Evolutionary conservation across 495 filamentous ascomycete genomes (phyloP).

Genomic region (Hypomontagnella submonticulosa): DNA sequence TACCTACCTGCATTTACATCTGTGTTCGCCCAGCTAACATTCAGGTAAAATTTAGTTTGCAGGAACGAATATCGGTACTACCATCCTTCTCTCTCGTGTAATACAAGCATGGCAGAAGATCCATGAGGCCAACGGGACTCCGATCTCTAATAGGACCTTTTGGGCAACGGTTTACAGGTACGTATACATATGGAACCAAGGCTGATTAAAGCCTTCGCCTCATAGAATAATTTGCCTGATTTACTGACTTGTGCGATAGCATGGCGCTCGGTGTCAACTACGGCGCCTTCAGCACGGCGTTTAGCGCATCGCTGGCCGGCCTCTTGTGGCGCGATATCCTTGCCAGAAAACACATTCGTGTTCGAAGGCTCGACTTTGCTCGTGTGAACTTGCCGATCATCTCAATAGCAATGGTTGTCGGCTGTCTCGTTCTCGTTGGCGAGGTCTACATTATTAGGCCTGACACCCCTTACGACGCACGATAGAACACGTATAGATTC

Average conservation of each 20-base stretch:
- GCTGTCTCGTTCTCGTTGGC: constrained; percentile 66
- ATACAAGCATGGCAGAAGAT: constrained; percentile 71
- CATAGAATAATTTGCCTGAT: not conserved
- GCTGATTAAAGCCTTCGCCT: not conserved
- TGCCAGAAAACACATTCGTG: constrained; percentile 68
- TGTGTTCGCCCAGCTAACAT: constrained; percentile 22
- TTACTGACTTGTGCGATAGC: constrained; percentile 42
- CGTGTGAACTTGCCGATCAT: constrained; percentile 74
- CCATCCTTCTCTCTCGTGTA: constrained; percentile 72
- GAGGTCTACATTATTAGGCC: constrained; percentile 66
- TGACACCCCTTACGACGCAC: constrained; percentile 33
- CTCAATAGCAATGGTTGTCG: constrained; percentile 71
- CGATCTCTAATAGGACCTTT: constrained; percentile 67
- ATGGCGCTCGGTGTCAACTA: constrained; percentile 77
- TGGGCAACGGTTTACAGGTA: constrained; percentile 70
- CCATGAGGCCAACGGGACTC: constrained; percentile 53
- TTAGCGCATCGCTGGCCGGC: constrained; percentile 73
- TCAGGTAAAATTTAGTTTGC: constrained; percentile 61
- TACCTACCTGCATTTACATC: constrained; percentile 7
- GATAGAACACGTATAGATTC: constrained; percentile 23
- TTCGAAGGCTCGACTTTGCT: constrained; percentile 68
- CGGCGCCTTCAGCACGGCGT: constrained; percentile 73
- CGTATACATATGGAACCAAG: not conserved
- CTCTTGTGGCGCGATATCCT: constrained; percentile 75
- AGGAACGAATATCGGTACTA: constrained; percentile 76